These are phyloP conservation scores for Ephemerocybe angulata DNA, from an alignment of 768 basidiomycete genomes.

Conservation along the genomic window DNA sequence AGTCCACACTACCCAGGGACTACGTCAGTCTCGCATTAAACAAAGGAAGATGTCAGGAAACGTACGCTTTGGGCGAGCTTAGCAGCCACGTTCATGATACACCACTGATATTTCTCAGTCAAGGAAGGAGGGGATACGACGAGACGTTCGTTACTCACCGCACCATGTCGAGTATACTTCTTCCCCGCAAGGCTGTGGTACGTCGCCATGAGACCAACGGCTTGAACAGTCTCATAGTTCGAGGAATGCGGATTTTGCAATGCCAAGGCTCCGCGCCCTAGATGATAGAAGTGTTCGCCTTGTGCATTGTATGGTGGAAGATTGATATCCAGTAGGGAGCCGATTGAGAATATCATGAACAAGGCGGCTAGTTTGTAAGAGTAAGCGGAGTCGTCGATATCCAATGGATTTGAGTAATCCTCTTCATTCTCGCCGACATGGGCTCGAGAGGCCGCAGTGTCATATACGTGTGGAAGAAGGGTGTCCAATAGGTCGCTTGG, in stretches of 20 bases:
- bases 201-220: slow-evolving; percentile 53
- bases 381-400: background rate
- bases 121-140: slow-evolving; percentile 21
- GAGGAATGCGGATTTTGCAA: slow-evolving; percentile 49
- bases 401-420: background rate
- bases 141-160: slow-evolving; percentile 27
- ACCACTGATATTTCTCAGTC: slow-evolving; percentile 37
- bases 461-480: slow-evolving; percentile 39
- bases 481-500: slow-evolving; percentile 41
- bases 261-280: slow-evolving; percentile 54
- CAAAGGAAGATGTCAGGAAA: slow-evolving; percentile 3
- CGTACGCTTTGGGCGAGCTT: slow-evolving; percentile 56
- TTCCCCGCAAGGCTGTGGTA: slow-evolving; percentile 54
- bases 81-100: slow-evolving; percentile 49
- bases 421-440: slow-evolving; percentile 12
- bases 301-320: slow-evolving; percentile 51
- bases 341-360: slow-evolving; percentile 61
- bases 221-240: slow-evolving; percentile 52
- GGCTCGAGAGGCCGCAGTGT: slow-evolving; percentile 15
- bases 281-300: slow-evolving; percentile 56
- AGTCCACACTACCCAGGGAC: slow-evolving; percentile 46
- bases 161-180: slow-evolving; percentile 45
- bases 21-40: background rate
- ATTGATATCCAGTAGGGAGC: slow-evolving; percentile 54
- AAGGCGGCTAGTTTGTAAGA: slow-evolving; percentile 52